Percentiles rank a stretch among this genome's conserved stretches.
Evolutionary conservation across 345 rosid genomes (phyloP).

Genomic region (Ricinus communis): DNA sequence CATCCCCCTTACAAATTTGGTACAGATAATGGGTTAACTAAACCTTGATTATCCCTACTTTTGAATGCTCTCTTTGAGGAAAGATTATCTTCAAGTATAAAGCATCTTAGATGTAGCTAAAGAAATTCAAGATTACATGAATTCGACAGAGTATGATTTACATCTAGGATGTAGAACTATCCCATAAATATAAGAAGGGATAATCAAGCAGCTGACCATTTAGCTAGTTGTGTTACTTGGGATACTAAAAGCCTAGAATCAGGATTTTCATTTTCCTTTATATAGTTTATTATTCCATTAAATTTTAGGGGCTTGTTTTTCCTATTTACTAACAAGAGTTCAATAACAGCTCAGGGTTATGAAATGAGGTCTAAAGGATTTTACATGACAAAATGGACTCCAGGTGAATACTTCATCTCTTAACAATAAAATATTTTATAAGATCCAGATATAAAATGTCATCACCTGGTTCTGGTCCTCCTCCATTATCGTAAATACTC

Average conservation of each 20-base stretch:
- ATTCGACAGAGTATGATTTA: too few relatives aligned
- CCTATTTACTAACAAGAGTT: neutral
- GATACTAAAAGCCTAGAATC: neutral
- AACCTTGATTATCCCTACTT: too few relatives aligned
- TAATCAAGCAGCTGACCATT: too few relatives aligned
- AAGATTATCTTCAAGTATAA: too few relatives aligned
- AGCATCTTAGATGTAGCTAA: too few relatives aligned
- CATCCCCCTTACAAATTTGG: too few relatives aligned
- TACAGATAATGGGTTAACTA: too few relatives aligned
- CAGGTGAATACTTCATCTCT: neutral
- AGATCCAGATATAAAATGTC: neutral
- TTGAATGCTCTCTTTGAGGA: too few relatives aligned
- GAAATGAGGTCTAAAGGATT: neutral
- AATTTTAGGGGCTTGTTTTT: neutral
- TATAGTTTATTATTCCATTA: neutral
- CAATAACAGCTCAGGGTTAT: neutral
- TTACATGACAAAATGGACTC: neutral
- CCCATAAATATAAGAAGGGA: too few relatives aligned
- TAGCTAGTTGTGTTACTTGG: too few relatives aligned
- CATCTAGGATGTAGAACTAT: too few relatives aligned
- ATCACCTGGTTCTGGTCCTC: conserved; percentile 68
- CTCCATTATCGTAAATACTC: conserved; percentile 88
- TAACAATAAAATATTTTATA: neutral
- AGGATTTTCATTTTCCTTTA: neutral
- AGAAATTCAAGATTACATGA: too few relatives aligned